phyloP scores from a whole-genome alignment of 1,139 yeast genomes.

The Nakaseomyces sp. region DNA sequence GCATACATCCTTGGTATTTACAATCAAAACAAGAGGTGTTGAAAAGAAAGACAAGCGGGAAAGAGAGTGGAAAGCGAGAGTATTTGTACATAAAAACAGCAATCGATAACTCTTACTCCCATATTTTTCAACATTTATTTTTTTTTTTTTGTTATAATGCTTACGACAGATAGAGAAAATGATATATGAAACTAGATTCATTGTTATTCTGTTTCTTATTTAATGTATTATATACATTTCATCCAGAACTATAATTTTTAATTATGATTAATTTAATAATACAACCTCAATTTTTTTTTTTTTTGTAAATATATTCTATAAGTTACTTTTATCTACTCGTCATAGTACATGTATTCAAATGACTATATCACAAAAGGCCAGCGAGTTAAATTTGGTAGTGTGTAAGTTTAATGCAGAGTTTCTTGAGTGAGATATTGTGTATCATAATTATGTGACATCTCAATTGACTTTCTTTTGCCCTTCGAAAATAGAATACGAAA shows the following conservation, averaged over 20 bases:
- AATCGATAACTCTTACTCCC: too few relatives aligned
- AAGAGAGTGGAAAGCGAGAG: neutral
- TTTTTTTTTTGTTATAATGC: constrained; percentile 1
- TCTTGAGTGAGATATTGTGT: too few relatives aligned
- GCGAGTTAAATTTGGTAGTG: neutral
- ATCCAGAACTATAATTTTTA: neutral
- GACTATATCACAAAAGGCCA: neutral
- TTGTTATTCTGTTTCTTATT: neutral
- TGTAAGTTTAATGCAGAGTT: too few relatives aligned
- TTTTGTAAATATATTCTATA: constrained; percentile 1
- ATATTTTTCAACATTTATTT: too few relatives aligned
- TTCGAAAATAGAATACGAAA: constrained; percentile 31
- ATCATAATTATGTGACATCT: too few relatives aligned
- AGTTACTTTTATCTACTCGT: neutral
- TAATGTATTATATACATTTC: neutral
- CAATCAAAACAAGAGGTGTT: constrained; percentile 32
- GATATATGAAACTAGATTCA: neutral
- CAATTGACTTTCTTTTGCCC: constrained; percentile 27
- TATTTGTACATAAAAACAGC: neutral
- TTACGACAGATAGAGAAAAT: neutral
- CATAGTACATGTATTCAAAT: too few relatives aligned
- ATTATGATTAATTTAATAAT: neutral
- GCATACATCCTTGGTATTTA: constrained; percentile 84
- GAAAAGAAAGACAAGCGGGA: neutral
- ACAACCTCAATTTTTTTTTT: constrained; percentile 3